These are phyloP conservation scores for Alternaria longipes DNA, from an alignment of 2,329 filamentous ascomycete genomes.

Conservation along the genomic window DNA sequence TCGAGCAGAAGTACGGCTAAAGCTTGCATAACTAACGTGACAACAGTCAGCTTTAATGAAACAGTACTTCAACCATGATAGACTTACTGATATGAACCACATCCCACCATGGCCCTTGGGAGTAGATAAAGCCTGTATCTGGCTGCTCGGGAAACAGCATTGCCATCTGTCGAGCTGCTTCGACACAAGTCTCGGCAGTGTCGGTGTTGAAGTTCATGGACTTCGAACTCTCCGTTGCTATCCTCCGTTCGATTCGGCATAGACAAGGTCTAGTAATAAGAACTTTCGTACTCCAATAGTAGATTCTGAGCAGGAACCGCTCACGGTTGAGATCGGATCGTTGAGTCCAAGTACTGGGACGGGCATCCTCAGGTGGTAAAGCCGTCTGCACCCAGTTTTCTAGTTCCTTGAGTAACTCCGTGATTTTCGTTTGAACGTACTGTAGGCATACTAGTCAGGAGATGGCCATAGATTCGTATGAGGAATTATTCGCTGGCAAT, in stretches of 20 bases:
- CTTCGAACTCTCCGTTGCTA: slow-evolving; percentile 35
- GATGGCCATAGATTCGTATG: background rate
- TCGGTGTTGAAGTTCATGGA: slow-evolving; percentile 47
- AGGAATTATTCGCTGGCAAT: background rate
- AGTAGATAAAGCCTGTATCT: slow-evolving; percentile 39
- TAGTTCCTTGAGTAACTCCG: slow-evolving; percentile 40
- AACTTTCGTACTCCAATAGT: slow-evolving; percentile 48
- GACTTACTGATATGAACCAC: slow-evolving; percentile 46
- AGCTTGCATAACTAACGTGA: slow-evolving; percentile 48
- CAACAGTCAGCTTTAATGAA: background rate
- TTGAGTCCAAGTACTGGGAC: slow-evolving; percentile 26
- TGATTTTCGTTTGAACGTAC: slow-evolving; percentile 44
- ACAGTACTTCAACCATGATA: background rate
- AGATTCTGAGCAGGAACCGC: slow-evolving; percentile 32
- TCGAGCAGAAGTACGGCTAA: slow-evolving; percentile 51
- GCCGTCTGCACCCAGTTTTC: slow-evolving; percentile 44
- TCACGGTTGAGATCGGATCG: slow-evolving; percentile 19
- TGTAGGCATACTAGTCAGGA: slow-evolving; percentile 15
- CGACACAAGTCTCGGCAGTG: slow-evolving; percentile 45
- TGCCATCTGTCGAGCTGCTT: slow-evolving; percentile 45
- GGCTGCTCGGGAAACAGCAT: slow-evolving; percentile 45
- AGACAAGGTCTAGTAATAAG: slow-evolving; percentile 53
- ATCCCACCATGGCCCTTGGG: slow-evolving; percentile 53
- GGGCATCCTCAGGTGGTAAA: slow-evolving; percentile 12
- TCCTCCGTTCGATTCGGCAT: slow-evolving; percentile 47